Evolutionary conservation across 176 grass and related monocot genomes (phyloP).

Genomic region (Oryza longistaminata): DNA sequence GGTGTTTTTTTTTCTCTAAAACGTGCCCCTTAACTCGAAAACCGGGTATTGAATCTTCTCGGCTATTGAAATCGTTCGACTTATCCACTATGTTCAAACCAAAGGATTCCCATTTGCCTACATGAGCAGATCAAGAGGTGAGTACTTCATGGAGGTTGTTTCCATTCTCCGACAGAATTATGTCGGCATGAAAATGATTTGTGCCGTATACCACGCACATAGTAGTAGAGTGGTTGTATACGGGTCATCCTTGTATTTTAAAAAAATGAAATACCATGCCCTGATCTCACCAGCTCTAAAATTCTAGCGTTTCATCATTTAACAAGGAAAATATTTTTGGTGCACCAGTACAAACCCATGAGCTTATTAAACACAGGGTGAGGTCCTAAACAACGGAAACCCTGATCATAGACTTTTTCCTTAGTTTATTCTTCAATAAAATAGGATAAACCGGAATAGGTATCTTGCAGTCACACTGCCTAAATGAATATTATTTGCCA

Average conservation of each 20-base stretch:
- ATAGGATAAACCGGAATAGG: constrained; percentile 5
- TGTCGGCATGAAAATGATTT: constrained; percentile 27
- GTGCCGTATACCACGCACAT: neutral
- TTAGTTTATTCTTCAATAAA: constrained; percentile 37
- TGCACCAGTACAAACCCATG: constrained; percentile 26
- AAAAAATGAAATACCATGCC: neutral
- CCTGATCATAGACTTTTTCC: constrained; percentile 36
- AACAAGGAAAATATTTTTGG: constrained; percentile 43
- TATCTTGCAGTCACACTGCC: constrained; percentile 9
- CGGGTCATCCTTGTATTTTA: constrained; percentile 8
- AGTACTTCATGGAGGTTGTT: neutral
- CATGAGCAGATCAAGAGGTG: neutral
- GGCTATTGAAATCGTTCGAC: too few species aligned
- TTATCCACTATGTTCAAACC: neutral
- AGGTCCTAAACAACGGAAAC: constrained; percentile 35
- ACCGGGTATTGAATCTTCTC: too few species aligned
- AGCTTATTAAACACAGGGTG: constrained; percentile 22
- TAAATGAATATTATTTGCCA: constrained; percentile 45
- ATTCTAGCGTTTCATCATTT: constrained; percentile 7
- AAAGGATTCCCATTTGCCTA: constrained; percentile 17
- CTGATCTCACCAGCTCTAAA: constrained; percentile 42
- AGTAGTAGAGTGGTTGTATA: constrained; percentile 43
- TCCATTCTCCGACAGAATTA: constrained; percentile 1
- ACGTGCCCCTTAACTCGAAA: too few species aligned
- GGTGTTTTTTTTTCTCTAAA: too few species aligned